Conservation (phyloP, 192 early-diverging fungal species). For the Phycomyces nitens region DNA sequence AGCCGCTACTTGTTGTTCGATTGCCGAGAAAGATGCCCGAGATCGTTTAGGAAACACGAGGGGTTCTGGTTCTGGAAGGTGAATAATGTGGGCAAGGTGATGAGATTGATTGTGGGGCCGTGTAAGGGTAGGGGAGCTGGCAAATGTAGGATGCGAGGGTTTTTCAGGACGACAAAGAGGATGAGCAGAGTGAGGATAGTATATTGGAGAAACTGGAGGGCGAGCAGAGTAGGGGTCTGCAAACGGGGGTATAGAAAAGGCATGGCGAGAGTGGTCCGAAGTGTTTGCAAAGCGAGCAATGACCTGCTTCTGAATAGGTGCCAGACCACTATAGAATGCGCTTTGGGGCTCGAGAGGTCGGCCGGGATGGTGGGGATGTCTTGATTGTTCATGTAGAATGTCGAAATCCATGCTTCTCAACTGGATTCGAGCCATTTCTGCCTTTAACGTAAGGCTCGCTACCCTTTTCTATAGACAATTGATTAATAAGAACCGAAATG, state of each 20-base stretch:
- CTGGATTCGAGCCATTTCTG: constrained; percentile 25
- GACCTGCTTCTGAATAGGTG: constrained; percentile 25
- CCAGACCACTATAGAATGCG: constrained; percentile 7
- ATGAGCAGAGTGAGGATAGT: constrained; percentile 21
- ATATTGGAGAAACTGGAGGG: constrained; percentile 6
- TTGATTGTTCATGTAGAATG: constrained; percentile 20
- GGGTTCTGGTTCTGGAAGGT: background rate
- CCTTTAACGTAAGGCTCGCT: constrained; percentile 18
- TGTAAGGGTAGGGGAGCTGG: background rate
- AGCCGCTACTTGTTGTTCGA: background rate
- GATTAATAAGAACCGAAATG: background rate
- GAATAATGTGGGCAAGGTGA: background rate
- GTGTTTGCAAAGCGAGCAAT: constrained; percentile 19
- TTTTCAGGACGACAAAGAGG: constrained; percentile 9
- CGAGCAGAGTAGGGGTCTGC: constrained; percentile 2
- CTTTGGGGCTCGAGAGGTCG: background rate
- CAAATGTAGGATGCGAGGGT: background rate
- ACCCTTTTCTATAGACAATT: constrained; percentile 16
- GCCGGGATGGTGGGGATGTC: background rate
- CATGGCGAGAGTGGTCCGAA: background rate
- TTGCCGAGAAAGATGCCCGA: constrained; percentile 5
- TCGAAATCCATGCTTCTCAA: constrained; percentile 25
- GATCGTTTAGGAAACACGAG: constrained; percentile 4
- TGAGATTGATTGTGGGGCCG: background rate
- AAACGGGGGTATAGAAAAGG: constrained; percentile 4